phyloP scores from a whole-genome alignment of 225 moss, liverwort and hornwort genomes.

The Asterella californica region DNA sequence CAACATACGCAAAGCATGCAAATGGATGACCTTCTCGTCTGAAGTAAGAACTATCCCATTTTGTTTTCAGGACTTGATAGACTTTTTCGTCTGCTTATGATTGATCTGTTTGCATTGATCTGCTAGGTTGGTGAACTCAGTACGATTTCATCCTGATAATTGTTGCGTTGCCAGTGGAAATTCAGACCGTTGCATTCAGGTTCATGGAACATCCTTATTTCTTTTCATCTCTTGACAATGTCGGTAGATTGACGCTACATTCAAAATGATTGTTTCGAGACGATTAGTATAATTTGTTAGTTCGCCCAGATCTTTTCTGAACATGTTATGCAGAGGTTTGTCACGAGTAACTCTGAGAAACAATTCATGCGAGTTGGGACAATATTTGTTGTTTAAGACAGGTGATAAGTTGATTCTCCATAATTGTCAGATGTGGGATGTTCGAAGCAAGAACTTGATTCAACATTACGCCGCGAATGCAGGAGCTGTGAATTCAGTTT shows the following conservation, averaged over 20 bases:
- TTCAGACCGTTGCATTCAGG: constrained; percentile 75
- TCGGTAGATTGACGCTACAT: too few species aligned
- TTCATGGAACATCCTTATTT: too few species aligned
- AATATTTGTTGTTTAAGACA: background rate
- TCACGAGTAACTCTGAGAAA: too few species aligned
- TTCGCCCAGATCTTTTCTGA: too few species aligned
- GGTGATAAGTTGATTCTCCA: background rate
- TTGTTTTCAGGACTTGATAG: background rate
- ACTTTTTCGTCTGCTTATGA: too few species aligned
- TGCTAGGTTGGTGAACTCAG: constrained; percentile 65
- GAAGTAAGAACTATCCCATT: background rate
- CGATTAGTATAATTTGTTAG: too few species aligned
- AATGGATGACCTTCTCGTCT: background rate
- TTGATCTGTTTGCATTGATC: background rate
- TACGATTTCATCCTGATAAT: constrained; percentile 83
- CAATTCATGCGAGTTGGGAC: too few species aligned
- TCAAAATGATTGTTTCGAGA: too few species aligned
- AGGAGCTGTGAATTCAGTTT: constrained; percentile 44
- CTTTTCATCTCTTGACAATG: too few species aligned
- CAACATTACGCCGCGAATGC: constrained; percentile 72
- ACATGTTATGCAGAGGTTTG: too few species aligned
- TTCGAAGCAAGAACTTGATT: constrained; percentile 84
- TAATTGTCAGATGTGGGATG: constrained; percentile 68
- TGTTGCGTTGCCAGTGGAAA: constrained; percentile 73
- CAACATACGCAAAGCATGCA: too few species aligned